Base-by-base conservation (phyloP, 2,329 filamentous ascomycete species). In the Chaetomiaceae sp. region DNA sequence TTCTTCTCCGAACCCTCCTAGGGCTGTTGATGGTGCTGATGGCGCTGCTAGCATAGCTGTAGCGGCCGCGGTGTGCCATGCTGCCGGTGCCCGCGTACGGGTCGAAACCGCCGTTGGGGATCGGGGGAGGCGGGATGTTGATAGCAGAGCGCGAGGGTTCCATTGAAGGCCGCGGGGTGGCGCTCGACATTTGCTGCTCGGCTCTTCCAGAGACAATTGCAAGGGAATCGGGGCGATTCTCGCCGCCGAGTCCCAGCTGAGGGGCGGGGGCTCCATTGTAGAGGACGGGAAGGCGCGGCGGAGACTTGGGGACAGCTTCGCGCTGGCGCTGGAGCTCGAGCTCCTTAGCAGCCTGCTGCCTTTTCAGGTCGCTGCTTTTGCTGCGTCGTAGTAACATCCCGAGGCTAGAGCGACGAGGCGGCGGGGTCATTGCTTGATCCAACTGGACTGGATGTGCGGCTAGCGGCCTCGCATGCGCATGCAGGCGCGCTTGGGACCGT, bases 31-130 rank as follows among this genome's bases (percentile, higher is more conserved):
- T 84, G 55, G 89, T 87, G 76, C 89, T 96, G 61, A 92, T 82
- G 49, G 89, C 87, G 71, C 88, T 95, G 74, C 89, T 95, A 53
- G 92, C 90, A 73, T 96, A 97, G 74, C 91, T 96, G 73, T 95
- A 96, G 61, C 94, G 87, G 56, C 92, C 90, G 62, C 94, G 90
- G 71, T 97, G 86, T 62, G 92, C 91, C 89, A 97, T 96, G 78
- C 92, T 96, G 75, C 95, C 89, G 32, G 87, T 86, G 58, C 89
- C 82, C 41, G 87, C 84, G 66, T 94, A 94, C 13, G 89, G 87
- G 64, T 95, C 90, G 63, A 76, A 80, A 43, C 79, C 79, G 53
- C 79, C 79, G 67, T 75, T 79, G 42, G 82, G 81, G 48, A 86
- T 73, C 1, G 84, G 82, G 48, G 81, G 81, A 40, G 79, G 70